Conservation (phyloP, 306 rosid species). For the Vigna unguiculata region DNA sequence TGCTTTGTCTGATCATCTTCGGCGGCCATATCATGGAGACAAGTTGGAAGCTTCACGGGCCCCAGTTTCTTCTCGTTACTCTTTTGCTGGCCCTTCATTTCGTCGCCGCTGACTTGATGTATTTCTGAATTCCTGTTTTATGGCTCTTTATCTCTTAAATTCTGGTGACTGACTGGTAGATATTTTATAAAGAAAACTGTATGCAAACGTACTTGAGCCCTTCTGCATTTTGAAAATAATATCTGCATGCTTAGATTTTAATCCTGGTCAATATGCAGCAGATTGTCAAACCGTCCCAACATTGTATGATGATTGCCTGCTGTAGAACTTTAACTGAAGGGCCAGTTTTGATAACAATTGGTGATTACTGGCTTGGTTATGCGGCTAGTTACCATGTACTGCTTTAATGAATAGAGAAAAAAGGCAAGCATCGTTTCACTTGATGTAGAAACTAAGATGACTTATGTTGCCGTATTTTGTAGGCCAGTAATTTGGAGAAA, state of each 20-base stretch:
- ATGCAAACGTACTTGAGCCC: no score
- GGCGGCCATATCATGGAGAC: slow-evolving; percentile 30
- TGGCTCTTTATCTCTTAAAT: neutral
- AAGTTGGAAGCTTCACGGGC: slow-evolving; percentile 39
- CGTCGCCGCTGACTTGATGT: slow-evolving; percentile 54
- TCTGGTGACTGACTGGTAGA: neutral
- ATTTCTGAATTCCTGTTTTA: neutral
- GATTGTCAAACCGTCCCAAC: no score
- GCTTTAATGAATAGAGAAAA: no score
- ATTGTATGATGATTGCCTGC: no score
- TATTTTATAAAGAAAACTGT: neutral
- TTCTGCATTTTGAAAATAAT: no score
- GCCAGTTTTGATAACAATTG: no score
- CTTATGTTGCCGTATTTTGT: neutral
- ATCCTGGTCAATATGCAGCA: no score
- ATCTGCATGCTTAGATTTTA: no score
- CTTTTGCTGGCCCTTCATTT: slow-evolving; percentile 64
- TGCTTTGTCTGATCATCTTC: slow-evolving; percentile 46
- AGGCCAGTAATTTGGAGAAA: neutral
- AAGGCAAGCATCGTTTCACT: neutral
- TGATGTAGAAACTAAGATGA: neutral
- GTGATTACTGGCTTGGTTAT: no score
- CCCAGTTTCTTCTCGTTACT: slow-evolving; percentile 71
- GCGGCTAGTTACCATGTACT: no score
- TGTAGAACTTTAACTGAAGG: no score